Evolutionary conservation across 78 protist genomes (phyloP), one percentile per base, ranked within the genome.

Genomic region (Dictyostelium firmibasis): DNA sequence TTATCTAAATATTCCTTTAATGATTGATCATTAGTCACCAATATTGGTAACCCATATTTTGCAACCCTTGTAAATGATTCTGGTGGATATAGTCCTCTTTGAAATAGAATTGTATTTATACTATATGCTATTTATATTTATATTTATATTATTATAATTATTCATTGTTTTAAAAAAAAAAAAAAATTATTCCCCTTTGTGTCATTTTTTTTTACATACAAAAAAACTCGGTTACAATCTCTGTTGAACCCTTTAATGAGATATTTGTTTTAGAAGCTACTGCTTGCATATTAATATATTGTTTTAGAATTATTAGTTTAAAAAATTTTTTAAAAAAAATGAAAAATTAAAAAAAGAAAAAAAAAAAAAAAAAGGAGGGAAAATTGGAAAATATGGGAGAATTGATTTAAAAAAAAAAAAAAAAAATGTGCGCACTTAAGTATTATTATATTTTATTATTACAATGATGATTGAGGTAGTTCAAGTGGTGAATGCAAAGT

Each of bases 21-120:
- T n/a, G 76, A 96, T 23, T 91, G 75, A 76, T 99, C 99, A 31
- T 8, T 94, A 10, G 99, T 98, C 3, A 97, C 96, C 13, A 97
- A 74, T 77, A 99, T 79, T 29, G 97, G 77, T 62, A 99, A 83
- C 4, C 99, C 99, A 91, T 99, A 99, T 84, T 98, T 96, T 57
- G 94, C 97, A 62, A 92, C 88, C n/a, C 92, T 53, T 8, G 81
- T 47, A 76, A 99, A 99, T 44, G 75, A 31, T 57, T 99, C 99
- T 25, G 99, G 98, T 7, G 99, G 99, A 81, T 99, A 99, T 50
- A 99, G 77, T 11, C 99, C 99, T 14, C 99, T 97, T 96, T 97
- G 98, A 84, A 96, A 97, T 57, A 98, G 92, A 29, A 98, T 96
- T 57, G 93, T 84, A 94, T 84, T 81, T 14, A 96, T 84, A 36